Evolutionary conservation across 805 yeast species (phyloP).

Genomic region (Huiozyma naganishii): DNA sequence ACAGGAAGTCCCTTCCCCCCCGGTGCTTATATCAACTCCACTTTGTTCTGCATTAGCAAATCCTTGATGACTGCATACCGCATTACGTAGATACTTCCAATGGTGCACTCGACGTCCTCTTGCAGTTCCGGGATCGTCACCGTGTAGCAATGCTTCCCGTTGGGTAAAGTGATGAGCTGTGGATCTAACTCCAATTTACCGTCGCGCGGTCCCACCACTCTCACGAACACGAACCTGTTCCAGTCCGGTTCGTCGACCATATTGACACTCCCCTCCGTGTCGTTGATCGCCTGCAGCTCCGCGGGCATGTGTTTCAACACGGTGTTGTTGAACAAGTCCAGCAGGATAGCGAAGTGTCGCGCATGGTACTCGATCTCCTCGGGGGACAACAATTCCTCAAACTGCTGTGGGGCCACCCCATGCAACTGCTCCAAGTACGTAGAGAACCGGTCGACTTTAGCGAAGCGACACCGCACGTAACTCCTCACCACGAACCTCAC

Average conservation of each 20-base stretch:
- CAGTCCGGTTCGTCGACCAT: slow-evolving; percentile 79
- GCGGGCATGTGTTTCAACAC: slow-evolving; percentile 61
- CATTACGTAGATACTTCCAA: slow-evolving; percentile 66
- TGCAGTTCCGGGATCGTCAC: slow-evolving; percentile 35
- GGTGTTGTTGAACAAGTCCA: slow-evolving; percentile 54
- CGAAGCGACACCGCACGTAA: slow-evolving; percentile 66
- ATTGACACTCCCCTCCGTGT: slow-evolving; percentile 49
- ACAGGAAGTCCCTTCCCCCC: neutral
- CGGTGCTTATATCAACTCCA: slow-evolving; percentile 30
- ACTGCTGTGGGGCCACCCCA: slow-evolving; percentile 5
- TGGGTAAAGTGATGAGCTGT: slow-evolving; percentile 31
- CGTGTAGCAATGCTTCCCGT: slow-evolving; percentile 26
- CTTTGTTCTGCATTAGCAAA: slow-evolving; percentile 32
- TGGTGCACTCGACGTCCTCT: slow-evolving; percentile 45
- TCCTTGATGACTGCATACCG: slow-evolving; percentile 46
- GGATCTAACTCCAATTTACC: slow-evolving; percentile 9
- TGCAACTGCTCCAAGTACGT: slow-evolving; percentile 41
- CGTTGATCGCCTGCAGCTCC: slow-evolving; percentile 63
- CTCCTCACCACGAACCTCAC: slow-evolving; percentile 72
- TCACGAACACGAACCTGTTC: slow-evolving; percentile 65
- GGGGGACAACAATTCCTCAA: slow-evolving; percentile 34
- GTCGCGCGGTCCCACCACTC: slow-evolving; percentile 17
- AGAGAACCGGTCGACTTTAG: slow-evolving; percentile 63
- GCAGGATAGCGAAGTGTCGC: slow-evolving; percentile 51
- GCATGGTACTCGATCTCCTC: slow-evolving; percentile 60